Percentiles rank a stretch among this genome's conserved stretches.
Evolutionary conservation across 371 early-diverging fungal genomes (phyloP).

Genomic region (Catenaria anguillulae): DNA sequence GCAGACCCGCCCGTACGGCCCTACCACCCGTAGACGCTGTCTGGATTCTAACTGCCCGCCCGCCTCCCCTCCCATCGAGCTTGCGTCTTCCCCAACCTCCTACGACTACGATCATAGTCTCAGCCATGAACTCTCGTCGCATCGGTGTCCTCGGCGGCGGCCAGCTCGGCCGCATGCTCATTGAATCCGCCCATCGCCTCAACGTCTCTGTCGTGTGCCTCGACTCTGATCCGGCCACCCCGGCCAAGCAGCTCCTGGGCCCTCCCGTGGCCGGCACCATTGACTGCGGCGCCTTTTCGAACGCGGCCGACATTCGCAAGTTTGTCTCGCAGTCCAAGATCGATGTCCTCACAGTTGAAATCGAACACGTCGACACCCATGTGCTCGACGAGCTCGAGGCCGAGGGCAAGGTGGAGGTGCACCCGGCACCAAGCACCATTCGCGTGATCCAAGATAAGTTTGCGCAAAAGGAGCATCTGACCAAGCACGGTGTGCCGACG

Average conservation of each 20-base stretch:
- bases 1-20: no score
- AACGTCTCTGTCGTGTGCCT: conserved; percentile 67
- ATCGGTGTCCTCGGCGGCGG: conserved; percentile 52
- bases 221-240: conserved; percentile 52
- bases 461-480: conserved; percentile 63
- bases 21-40: no score
- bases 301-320: conserved; percentile 50
- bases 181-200: conserved; percentile 82
- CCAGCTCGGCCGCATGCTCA: conserved; percentile 91
- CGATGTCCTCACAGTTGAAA: conserved; percentile 84
- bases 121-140: neutral
- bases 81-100: no score
- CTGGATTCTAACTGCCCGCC: no score
- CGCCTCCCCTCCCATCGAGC: no score
- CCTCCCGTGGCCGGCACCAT: conserved; percentile 35
- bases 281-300: conserved; percentile 64
- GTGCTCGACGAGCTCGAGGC: conserved; percentile 48
- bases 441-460: conserved; percentile 88
- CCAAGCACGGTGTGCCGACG: conserved; percentile 45
- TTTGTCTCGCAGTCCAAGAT: conserved; percentile 41
- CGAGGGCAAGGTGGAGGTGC: conserved; percentile 26
- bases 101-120: no score
- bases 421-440: conserved; percentile 70
- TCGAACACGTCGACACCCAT: conserved; percentile 82
- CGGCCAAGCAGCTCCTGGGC: conserved; percentile 70